Percentiles rank a stretch among this genome's conserved stretches.
Evolutionary conservation across 2,329 filamentous ascomycete genomes (phyloP).

Genomic region (Teratosphaeria epicoccoides): DNA sequence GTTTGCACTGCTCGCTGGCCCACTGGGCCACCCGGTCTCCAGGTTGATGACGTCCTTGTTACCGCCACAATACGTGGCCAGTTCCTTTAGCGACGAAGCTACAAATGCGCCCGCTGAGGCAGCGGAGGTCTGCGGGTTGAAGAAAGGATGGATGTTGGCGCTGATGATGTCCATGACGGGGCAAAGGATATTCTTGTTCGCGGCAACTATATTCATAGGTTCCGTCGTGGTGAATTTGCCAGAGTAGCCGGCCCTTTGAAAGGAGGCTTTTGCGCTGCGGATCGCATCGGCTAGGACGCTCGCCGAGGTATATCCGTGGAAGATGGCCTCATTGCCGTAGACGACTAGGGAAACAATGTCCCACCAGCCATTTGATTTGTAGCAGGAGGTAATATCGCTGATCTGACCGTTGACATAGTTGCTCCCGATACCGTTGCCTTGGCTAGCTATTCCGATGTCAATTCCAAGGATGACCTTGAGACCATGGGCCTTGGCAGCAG

Average conservation of each 20-base stretch:
- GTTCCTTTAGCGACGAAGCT: slow-evolving; percentile 57
- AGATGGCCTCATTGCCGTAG: slow-evolving; percentile 83
- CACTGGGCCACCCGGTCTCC: slow-evolving; percentile 86
- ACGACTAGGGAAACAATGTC: slow-evolving; percentile 67
- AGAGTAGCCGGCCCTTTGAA: slow-evolving; percentile 49
- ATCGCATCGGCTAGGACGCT: slow-evolving; percentile 61
- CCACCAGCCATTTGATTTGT: slow-evolving; percentile 51
- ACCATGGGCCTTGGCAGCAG: slow-evolving; percentile 54
- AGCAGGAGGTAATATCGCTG: slow-evolving; percentile 61
- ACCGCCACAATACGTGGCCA: slow-evolving; percentile 58
- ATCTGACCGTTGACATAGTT: slow-evolving; percentile 53
- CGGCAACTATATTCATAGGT: slow-evolving; percentile 66
- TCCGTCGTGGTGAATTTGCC: slow-evolving; percentile 77
- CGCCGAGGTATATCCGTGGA: slow-evolving; percentile 58
- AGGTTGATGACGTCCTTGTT: slow-evolving; percentile 64
- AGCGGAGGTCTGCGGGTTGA: slow-evolving; percentile 61
- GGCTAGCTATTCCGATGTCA: slow-evolving; percentile 50
- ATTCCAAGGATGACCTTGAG: slow-evolving; percentile 78
- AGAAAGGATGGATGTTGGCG: slow-evolving; percentile 89
- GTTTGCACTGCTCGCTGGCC: slow-evolving; percentile 60
- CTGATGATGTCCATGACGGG: slow-evolving; percentile 63
- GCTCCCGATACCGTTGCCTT: slow-evolving; percentile 50
- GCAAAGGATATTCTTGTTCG: slow-evolving; percentile 55
- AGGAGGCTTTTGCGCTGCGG: slow-evolving; percentile 50
- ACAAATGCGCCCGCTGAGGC: slow-evolving; percentile 66